Percentiles rank a stretch among this genome's conserved stretches.
Evolutionary conservation across 1,284 basidiomycete species (phyloP).

Genomic region (Neotropicomus parvogracilis): DNA sequence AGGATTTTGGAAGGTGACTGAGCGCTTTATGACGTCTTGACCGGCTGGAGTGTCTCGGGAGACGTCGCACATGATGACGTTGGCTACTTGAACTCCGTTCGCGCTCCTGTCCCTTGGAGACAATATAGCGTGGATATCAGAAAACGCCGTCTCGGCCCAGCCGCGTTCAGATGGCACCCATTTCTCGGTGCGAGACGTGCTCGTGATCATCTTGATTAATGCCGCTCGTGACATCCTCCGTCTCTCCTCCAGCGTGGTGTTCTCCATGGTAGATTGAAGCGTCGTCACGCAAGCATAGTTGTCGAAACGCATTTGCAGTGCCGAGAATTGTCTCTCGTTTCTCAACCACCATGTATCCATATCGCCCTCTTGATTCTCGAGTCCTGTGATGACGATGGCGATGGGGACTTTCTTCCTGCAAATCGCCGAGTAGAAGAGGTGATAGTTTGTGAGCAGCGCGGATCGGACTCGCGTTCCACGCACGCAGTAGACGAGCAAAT

Average conservation of each 20-base stretch:
- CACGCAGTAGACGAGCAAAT: constrained; percentile 30
- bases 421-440: constrained; percentile 30
- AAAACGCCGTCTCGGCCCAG: constrained; percentile 20
- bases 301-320: constrained; percentile 24
- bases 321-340: constrained; percentile 25
- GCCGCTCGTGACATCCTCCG: constrained; percentile 17
- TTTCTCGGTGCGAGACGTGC: constrained; percentile 17
- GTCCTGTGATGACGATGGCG: constrained; percentile 30
- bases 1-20: constrained; percentile 20
- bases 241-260: constrained; percentile 17
- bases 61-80: constrained; percentile 26
- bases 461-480: constrained; percentile 24
- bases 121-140: constrained; percentile 22
- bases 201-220: constrained; percentile 19
- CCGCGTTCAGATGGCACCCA: constrained; percentile 21
- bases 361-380: constrained; percentile 25
- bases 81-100: constrained; percentile 4
- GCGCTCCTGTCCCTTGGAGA: constrained; percentile 11
- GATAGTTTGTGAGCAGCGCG: constrained; percentile 27
- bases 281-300: constrained; percentile 31
- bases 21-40: constrained; percentile 5
- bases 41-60: constrained; percentile 4
- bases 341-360: constrained; percentile 29
- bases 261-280: constrained; percentile 12
- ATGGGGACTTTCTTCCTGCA: constrained; percentile 32